These are phyloP conservation scores for Globisporangium iwayamae DNA, from an alignment of 352 stramenopile species.

Conservation along the genomic window DNA sequence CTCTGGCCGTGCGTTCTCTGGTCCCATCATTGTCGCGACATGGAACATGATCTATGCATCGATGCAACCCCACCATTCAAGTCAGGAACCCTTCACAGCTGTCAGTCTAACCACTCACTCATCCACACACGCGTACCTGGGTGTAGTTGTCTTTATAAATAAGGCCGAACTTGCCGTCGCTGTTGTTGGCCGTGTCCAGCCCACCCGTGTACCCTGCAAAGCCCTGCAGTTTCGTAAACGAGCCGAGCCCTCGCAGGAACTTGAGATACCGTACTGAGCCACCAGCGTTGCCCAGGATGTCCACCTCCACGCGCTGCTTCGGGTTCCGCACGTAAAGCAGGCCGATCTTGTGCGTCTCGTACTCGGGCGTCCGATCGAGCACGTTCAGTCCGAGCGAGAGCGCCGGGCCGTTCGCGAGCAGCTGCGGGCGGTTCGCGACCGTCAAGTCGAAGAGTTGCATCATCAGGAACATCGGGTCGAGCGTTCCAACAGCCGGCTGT, in stretches of 20 bases:
- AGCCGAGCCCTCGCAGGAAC: slow-evolving; percentile 68
- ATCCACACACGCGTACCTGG: slow-evolving; percentile 36
- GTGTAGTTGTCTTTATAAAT: slow-evolving; percentile 63
- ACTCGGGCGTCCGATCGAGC: slow-evolving; percentile 73
- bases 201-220: slow-evolving; percentile 69
- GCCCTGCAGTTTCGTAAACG: slow-evolving; percentile 64
- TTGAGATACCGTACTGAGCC: slow-evolving; percentile 71
- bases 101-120: too few species aligned
- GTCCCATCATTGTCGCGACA: slow-evolving; percentile 81
- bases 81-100: not conserved
- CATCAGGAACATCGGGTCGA: slow-evolving; percentile 77
- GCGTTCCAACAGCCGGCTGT: slow-evolving; percentile 9
- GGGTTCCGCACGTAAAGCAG: slow-evolving; percentile 63
- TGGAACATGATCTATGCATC: slow-evolving; percentile 76
- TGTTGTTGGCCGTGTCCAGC: slow-evolving; percentile 65
- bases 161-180: slow-evolving; percentile 72
- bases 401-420: slow-evolving; percentile 50
- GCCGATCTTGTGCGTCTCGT: slow-evolving; percentile 87
- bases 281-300: slow-evolving; percentile 70
- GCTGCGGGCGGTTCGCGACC: slow-evolving; percentile 44
- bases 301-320: slow-evolving; percentile 56
- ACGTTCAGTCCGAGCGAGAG: slow-evolving; percentile 67
- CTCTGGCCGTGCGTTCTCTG: slow-evolving; percentile 7
- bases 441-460: slow-evolving; percentile 79
- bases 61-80: not conserved